Evolutionary conservation across 768 basidiomycete genomes (phyloP), one percentile per base, ranked within the genome.

Genomic region (Tylopilus cervinicoccineus): DNA sequence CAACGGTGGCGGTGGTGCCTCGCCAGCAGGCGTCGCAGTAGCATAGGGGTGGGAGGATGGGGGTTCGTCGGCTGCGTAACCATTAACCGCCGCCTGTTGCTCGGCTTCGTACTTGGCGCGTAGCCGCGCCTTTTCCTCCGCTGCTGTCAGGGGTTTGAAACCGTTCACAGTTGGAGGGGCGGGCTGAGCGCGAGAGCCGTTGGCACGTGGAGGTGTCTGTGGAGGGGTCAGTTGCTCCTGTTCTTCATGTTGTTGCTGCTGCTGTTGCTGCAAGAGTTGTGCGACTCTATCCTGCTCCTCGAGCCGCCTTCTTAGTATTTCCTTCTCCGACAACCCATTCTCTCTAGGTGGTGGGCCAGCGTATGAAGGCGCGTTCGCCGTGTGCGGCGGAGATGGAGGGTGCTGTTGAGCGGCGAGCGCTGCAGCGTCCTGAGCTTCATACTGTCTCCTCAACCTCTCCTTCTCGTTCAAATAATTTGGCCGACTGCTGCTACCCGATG

Each of bases 41-140:
- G 56, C 56, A 19, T 58, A 54, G 1, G 55, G 55, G 23, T 61
- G 61, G 22, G 53, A 52, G 40, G 51, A 27, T 3, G 26, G n/a
- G 5, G 43, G 40, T 6, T 43, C 14, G 9, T 47, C 49, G 7
- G 6, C 19, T 10, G 27, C 34, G 14, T 63, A 19, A 8, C 64
- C 72, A 40, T 71, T 71, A 0, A 49, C 41, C 17, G 49, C 50
- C 9, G 19, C 31, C 16, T 53, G 66, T 27, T 85, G 78, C 55
- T 82, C 78, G 1, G 74, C 76, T 23, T 79, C 86, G 54, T 79
- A 88, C 62, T 75, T 77, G 5, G 84, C 83, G 31, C 70, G 73
- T 11, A 91, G 63, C 48, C 79, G 63, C 19, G 84, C 86, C 70
- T 92, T 91, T 67, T 92, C 89, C 57, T 91, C 88, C 0, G 80